A percentile compares a stretch with the other conserved stretches of the same genome.
Evolutionary conservation across 192 early-diverging fungal species (phyloP).

Genomic region (Podila epicladia): DNA sequence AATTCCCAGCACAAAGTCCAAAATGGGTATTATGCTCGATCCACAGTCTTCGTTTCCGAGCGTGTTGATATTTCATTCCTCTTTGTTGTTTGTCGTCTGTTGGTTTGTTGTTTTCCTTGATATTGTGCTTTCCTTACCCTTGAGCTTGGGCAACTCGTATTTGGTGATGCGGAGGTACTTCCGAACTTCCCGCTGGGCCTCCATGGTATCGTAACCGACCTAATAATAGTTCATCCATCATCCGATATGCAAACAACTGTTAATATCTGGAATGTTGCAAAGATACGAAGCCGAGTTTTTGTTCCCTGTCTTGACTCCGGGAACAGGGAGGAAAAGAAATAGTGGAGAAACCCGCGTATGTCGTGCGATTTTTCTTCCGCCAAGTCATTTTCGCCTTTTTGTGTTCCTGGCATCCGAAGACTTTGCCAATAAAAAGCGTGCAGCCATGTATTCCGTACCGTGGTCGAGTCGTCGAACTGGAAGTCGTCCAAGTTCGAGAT

Average conservation of each 20-base stretch:
- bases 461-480: constrained; percentile 65
- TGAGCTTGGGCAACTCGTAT: constrained; percentile 68
- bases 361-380: no score
- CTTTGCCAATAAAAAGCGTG: no score
- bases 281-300: no score
- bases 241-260: not conserved
- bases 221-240: not conserved
- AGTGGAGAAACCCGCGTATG: no score
- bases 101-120: not conserved
- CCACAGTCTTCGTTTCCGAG: no score
- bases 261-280: no score
- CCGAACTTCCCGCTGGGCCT: constrained; percentile 61
- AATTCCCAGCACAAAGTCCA: no score
- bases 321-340: not conserved
- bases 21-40: no score
- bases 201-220: constrained; percentile 57
- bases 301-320: not conserved
- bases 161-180: constrained; percentile 66
- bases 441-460: constrained; percentile 12
- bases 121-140: constrained; percentile 45
- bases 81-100: no score
- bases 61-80: not conserved
- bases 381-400: no score
- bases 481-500: constrained; percentile 60
- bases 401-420: not conserved